Percentiles rank a stretch among this genome's conserved stretches.
These are phyloP conservation scores for Yamadazyma mexicana DNA, from an alignment of 1,139 yeast genomes.

Conservation along the genomic window DNA sequence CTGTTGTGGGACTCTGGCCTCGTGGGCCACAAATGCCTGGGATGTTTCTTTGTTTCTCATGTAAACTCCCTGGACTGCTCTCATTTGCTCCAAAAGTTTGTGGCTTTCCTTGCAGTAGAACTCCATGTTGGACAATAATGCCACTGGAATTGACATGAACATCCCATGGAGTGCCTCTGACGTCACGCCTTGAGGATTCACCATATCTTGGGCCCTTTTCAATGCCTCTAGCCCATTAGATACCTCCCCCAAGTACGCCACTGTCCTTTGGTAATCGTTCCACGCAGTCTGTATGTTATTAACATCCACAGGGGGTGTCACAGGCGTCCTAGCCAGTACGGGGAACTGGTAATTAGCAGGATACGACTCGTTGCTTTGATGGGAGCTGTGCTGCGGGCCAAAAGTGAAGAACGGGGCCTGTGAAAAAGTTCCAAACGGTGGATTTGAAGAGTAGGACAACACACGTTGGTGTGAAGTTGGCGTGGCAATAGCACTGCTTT, in stretches of 20 bases:
- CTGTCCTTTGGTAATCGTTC: background rate
- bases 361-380: slow-evolving; percentile 1
- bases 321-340: background rate
- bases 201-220: background rate
- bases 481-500: too few species aligned
- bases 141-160: slow-evolving; percentile 9
- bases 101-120: slow-evolving; percentile 6
- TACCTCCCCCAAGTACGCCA: background rate
- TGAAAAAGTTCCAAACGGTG: background rate
- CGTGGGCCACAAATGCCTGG: too few species aligned
- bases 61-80: slow-evolving; percentile 4
- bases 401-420: background rate
- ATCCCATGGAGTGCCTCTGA: background rate
- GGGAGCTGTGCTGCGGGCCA: background rate
- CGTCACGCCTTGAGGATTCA: background rate
- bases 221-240: background rate
- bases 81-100: slow-evolving; percentile 6
- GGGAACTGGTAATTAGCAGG: slow-evolving; percentile 10
- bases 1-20: too few species aligned
- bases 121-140: slow-evolving; percentile 9
- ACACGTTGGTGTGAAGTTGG: too few species aligned
- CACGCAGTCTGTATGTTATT: background rate
- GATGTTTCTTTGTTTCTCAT: background rate
- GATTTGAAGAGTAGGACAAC: background rate
- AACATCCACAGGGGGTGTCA: background rate